Percentiles rank a stretch among this genome's conserved stretches.
Conservation (phyloP, 768 basidiomycete species). For the Amanita fuliginea region DNA sequence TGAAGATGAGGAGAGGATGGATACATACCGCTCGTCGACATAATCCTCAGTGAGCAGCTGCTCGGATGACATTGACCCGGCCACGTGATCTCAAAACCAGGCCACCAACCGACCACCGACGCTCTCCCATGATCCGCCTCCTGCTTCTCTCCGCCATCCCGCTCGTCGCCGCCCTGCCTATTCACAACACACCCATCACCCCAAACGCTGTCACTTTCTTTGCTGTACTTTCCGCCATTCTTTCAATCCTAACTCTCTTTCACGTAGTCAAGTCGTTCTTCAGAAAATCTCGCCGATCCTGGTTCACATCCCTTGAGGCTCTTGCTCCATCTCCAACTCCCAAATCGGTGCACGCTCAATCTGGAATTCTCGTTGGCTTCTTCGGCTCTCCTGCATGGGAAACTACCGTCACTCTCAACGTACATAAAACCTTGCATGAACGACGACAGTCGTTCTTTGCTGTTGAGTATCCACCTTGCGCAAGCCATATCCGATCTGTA, state of each 20-base stretch:
- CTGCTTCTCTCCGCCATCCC: neutral
- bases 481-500: neutral
- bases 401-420: slow-evolving; percentile 18
- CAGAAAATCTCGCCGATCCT: slow-evolving; percentile 19
- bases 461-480: neutral
- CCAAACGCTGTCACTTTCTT: slow-evolving; percentile 27
- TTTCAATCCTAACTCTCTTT: slow-evolving; percentile 16
- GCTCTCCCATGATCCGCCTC: neutral
- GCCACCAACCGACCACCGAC: too few species aligned
- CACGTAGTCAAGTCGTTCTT: slow-evolving; percentile 18
- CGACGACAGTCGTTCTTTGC: slow-evolving; percentile 12
- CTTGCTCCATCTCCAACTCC: slow-evolving; percentile 7
- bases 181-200: slow-evolving; percentile 21
- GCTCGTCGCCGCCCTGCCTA: slow-evolving; percentile 6
- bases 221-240: slow-evolving; percentile 15
- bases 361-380: slow-evolving; percentile 31
- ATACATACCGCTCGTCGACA: slow-evolving; percentile 59
- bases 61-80: slow-evolving; percentile 8
- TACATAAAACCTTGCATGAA: slow-evolving; percentile 10
- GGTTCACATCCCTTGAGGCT: slow-evolving; percentile 15
- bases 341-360: neutral
- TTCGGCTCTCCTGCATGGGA: slow-evolving; percentile 36
- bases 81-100: neutral
- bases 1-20: neutral
- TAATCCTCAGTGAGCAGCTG: slow-evolving; percentile 41